Evolutionary conservation across 2,329 filamentous ascomycete species (phyloP).

Genomic region (Aureobasidium mangrovei): DNA sequence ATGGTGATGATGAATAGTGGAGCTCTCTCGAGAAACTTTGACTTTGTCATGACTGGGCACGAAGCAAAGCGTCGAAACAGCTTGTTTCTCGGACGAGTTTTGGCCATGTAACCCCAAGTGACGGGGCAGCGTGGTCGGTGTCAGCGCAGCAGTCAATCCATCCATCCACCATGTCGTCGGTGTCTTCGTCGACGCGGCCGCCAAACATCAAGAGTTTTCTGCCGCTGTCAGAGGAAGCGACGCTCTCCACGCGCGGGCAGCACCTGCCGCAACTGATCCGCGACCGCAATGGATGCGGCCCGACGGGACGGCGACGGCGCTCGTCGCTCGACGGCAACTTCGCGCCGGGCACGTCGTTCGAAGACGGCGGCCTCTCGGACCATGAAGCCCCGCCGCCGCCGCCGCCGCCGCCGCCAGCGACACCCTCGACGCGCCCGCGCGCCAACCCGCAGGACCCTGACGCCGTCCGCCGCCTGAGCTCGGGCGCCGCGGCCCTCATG

Average conservation of each 20-base stretch:
- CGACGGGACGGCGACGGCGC: background rate
- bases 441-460: background rate
- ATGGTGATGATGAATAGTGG: background rate
- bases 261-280: slow-evolving; percentile 30
- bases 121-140: background rate
- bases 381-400: background rate
- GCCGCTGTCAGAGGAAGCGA: slow-evolving; percentile 31
- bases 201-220: slow-evolving; percentile 31
- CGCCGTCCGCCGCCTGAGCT: slow-evolving; percentile 30
- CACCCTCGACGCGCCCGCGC: no score
- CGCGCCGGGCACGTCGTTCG: background rate
- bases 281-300: slow-evolving; percentile 19
- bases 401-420: background rate
- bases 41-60: background rate
- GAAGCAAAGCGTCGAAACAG: background rate
- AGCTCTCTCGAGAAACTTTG: slow-evolving; percentile 1
- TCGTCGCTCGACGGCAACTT: slow-evolving; percentile 13
- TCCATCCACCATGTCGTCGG: slow-evolving; percentile 3
- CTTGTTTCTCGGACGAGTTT: background rate
- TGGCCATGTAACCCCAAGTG: background rate
- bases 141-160: background rate
- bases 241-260: slow-evolving; percentile 37
- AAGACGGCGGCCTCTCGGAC: slow-evolving; percentile 14
- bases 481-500: slow-evolving; percentile 35
- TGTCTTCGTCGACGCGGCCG: background rate